These are phyloP conservation scores for Cryptosporidium muris DNA, from an alignment of 169 alveolate genomes.

Conservation along the genomic window DNA sequence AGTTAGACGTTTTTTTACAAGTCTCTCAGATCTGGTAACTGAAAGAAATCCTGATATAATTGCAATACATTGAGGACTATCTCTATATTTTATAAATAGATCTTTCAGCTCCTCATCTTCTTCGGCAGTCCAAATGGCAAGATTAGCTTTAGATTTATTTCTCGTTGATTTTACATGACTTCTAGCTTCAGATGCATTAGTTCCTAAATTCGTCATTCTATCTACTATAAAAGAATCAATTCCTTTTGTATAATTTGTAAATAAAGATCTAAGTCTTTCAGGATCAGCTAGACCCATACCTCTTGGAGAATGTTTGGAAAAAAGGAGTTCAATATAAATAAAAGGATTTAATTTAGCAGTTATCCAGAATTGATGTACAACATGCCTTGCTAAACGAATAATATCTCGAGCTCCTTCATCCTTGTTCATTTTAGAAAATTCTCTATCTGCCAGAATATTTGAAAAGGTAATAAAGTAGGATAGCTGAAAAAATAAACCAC, in stretches of 20 bases:
- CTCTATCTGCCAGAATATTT: constrained; percentile 24
- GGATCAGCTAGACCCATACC: constrained; percentile 69
- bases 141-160: constrained; percentile 14
- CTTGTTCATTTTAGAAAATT: constrained; percentile 4
- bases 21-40: constrained; percentile 25
- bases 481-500: constrained; percentile 59
- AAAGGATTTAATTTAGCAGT: constrained; percentile 34
- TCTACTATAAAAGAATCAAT: constrained; percentile 34
- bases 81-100: constrained; percentile 14
- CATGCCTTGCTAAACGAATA: constrained; percentile 34
- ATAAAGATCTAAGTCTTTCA: constrained; percentile 51
- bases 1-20: constrained; percentile 28
- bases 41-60: constrained; percentile 43
- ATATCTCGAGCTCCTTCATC: constrained; percentile 66
- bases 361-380: constrained; percentile 60
- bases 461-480: constrained; percentile 56
- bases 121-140: constrained; percentile 29
- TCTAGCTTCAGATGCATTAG: constrained; percentile 37
- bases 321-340: constrained; percentile 45
- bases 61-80: constrained; percentile 42
- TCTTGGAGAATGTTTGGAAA: constrained; percentile 64
- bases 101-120: constrained; percentile 56
- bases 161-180: constrained; percentile 31
- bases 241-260: constrained; percentile 55
- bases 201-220: constrained; percentile 37